Conservation (phyloP, 2,329 filamentous ascomycete species). For the Cercospora sp. region DNA sequence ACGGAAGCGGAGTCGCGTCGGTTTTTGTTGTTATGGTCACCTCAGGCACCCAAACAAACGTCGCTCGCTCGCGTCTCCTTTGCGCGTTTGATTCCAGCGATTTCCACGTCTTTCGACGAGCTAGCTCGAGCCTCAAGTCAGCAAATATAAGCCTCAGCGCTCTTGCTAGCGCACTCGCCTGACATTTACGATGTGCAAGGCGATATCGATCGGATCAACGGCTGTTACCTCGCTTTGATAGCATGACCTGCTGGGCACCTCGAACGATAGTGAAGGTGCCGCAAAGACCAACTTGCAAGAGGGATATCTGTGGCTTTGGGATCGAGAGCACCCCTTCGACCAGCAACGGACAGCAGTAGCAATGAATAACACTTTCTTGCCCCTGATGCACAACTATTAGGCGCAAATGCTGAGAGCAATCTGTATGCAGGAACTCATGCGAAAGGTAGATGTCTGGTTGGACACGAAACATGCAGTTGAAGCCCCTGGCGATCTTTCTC, state of each 20-base stretch:
- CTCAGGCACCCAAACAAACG: background rate
- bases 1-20: background rate
- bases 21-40: background rate
- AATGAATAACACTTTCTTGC: background rate
- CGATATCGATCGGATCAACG: background rate
- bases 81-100: background rate
- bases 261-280: background rate
- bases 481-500: no score
- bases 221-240: background rate
- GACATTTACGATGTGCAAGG: background rate
- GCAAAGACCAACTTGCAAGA: background rate
- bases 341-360: background rate
- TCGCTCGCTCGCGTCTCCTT: background rate
- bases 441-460: no score
- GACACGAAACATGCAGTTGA: no score
- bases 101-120: background rate
- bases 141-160: no score
- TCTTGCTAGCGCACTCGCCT: background rate
- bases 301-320: background rate
- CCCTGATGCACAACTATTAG: background rate
- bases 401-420: background rate
- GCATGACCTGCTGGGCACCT: background rate
- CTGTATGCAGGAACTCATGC: no score
- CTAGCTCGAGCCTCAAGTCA: background rate
- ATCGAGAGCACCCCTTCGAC: background rate